These are phyloP conservation scores for Murraya paniculata DNA, from an alignment of 345 rosid genomes.

Conservation along the genomic window DNA sequence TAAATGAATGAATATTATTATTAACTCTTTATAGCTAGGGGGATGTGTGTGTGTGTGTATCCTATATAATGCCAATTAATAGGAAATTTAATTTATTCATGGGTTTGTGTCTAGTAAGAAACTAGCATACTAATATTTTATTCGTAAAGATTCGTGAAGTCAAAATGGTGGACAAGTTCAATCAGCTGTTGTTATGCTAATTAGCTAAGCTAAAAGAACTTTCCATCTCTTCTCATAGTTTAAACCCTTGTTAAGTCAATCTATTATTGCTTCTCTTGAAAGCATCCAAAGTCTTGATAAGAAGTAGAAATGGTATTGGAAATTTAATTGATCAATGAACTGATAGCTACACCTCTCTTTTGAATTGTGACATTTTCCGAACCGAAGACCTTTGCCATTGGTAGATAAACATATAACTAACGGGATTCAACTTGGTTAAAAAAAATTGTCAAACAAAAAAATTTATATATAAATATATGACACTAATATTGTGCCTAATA, in stretches of 20 bases:
- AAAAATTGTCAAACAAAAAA: not conserved
- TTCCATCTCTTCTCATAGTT: slow-evolving; percentile 16
- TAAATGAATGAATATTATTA: slow-evolving; percentile 1
- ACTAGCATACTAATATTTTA: not conserved
- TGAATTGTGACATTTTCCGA: slow-evolving; percentile 47
- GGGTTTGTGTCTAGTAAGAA: not conserved
- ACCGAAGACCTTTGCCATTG: slow-evolving; percentile 33
- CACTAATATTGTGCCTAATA: not conserved
- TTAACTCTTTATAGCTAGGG: not conserved
- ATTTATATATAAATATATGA: not conserved
- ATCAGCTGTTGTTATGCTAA: slow-evolving; percentile 24
- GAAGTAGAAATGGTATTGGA: slow-evolving; percentile 1
- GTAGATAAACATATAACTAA: slow-evolving; percentile 26
- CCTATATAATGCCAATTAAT: slow-evolving; percentile 19
- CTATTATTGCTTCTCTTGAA: slow-evolving; percentile 6
- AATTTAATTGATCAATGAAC: not conserved
- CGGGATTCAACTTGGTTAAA: slow-evolving; percentile 28
- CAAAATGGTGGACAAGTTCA: slow-evolving; percentile 37
- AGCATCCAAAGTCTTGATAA: slow-evolving; percentile 37
- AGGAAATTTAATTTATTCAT: slow-evolving; percentile 8
- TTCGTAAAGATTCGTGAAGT: slow-evolving; percentile 23
- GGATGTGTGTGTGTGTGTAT: not conserved
- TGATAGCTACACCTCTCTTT: slow-evolving; percentile 25
- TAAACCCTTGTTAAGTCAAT: not conserved
- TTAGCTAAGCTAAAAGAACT: slow-evolving; percentile 25